Base-by-base conservation (phyloP, 106 monocot genomes). In the Chionographis japonica region DNA sequence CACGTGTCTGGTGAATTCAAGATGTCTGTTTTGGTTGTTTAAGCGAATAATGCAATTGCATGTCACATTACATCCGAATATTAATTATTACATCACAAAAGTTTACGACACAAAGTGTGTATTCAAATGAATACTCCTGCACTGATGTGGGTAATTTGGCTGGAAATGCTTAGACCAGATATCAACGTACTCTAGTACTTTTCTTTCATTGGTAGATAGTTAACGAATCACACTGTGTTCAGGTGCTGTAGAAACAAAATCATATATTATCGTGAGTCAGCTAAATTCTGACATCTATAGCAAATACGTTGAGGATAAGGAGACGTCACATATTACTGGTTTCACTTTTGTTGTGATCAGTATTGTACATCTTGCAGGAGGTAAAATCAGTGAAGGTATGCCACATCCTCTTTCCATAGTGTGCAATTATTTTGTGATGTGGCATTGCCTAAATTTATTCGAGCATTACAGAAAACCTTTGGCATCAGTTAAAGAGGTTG, bases 401-500 rank as follows among this genome's bases (percentile, higher is more conserved):
- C 64, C 6, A 40, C 14, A 16, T 56, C 35, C 55, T 58, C 11
- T 37, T 52, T 66, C 17, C 19, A 51, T 72, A 65, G 15, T 12
- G 18, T 56, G 40, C 17, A 7, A 5, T 17, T 27, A 14, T 52
- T 40, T 36, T 35, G 12, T 50, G 1, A 13, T 62, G 3, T 40
- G 15, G 10, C 12, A 62, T 14, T n/a, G 38, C n/a, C 6, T n/a
- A 12, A 18, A 14, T 12, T 40, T 7, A 5, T 42, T 62, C 4
- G 3, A 12, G 40, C 39, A 3, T 40, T 71, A 18, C 74, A 97
- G 95, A 97, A 67, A 89, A 89, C 56, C 68, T 97, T 6, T 97
- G 95, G 95, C 86, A 89, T 77, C 95, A 97, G 13, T 77, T 97
- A 65, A 82, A 49, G 71, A 72, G 86, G n/a, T 38, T 97, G 78